Base-by-base conservation (phyloP, 352 stramenopile genomes). In the Globisporangium heterothallicum region DNA sequence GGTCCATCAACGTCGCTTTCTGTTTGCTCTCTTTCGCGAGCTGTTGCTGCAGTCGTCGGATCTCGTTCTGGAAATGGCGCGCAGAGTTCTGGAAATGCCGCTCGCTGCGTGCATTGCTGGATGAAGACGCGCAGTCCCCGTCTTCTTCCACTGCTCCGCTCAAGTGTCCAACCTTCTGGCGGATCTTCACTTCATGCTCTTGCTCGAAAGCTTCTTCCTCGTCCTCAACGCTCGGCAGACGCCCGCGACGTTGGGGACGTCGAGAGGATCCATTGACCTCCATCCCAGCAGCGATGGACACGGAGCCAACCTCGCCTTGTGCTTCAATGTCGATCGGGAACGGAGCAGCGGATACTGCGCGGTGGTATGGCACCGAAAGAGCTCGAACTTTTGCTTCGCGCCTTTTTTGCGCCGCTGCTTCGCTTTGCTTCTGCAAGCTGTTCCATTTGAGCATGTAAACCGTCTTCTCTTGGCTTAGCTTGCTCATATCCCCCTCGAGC, bases 1-100 rank as follows among this genome's bases (percentile, higher is more conserved):
- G 69, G 4, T 79, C 63, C 40, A 76, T 66, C 1, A 86, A 70
- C 9, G 54, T 34, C 9, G 56, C 49, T 40, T 86, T 88, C 13
- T 68, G 44, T 16, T 65, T 71, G 8, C 53, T 71, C 53, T 91
- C 80, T 10, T 64, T 68, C 1, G 61, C 49, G 12, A 91, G 58
- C 49, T 91, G 77, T 49, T 76, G 63, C 49, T 85, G 73, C 18
- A 91, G 43, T 3, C 80, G 73, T 38, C 68, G 68, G 48, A 91
- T 85, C 53, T 88, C 75, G 25, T 78, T 84, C 48, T 88, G 73
- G 35, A 72, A 80, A 38, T 91, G 80, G 2, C 70, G 69, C 29
- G 55, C 58, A 2, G 72, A 67, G 30, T 73, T 82, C 25, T 75
- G 46, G 10, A 73, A 68, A 35, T 62, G 69, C 14, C 47, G 30